A percentile compares a stretch with the other conserved stretches of the same genome.
Evolutionary conservation across 139 green algal genomes (phyloP).

Genomic region (Desmodesmus armatus): DNA sequence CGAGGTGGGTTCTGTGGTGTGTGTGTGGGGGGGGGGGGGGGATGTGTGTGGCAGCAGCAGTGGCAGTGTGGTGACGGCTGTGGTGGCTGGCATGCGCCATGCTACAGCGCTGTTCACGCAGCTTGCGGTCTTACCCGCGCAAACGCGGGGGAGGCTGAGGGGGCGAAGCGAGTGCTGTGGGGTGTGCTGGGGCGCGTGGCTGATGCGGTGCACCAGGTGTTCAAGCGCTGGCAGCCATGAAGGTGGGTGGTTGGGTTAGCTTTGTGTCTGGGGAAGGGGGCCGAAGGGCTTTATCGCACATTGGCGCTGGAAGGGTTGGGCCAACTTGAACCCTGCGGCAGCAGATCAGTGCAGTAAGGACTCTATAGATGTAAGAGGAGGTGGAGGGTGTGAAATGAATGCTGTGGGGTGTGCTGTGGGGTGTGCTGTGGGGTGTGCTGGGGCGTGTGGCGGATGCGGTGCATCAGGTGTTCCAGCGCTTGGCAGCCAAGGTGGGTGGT

Average conservation of each 20-base stretch:
- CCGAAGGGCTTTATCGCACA: too few relatives aligned
- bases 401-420: too few relatives aligned
- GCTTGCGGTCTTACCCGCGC: slow-evolving; percentile 55
- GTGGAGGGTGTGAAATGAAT: too few relatives aligned
- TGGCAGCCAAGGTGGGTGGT: slow-evolving; percentile 58
- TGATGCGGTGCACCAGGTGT: slow-evolving; percentile 51
- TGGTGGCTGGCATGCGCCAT: slow-evolving; percentile 24
- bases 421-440: too few relatives aligned
- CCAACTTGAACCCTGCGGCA: too few relatives aligned
- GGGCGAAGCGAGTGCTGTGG: slow-evolving; percentile 24
- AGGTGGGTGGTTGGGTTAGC: too few relatives aligned
- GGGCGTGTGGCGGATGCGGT: slow-evolving; percentile 40
- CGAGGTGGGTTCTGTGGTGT: too few relatives aligned
- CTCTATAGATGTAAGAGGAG: too few relatives aligned
- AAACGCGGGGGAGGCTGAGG: slow-evolving; percentile 20
- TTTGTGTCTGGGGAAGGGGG: too few relatives aligned
- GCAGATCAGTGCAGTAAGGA: too few relatives aligned
- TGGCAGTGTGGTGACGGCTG: background rate
- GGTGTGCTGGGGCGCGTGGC: slow-evolving; percentile 40
- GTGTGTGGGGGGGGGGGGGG: too few relatives aligned
- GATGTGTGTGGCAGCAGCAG: background rate
- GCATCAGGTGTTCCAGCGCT: slow-evolving; percentile 51
- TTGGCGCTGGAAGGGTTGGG: too few relatives aligned
- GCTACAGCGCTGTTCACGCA: slow-evolving; percentile 51
- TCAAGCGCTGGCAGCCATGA: slow-evolving; percentile 53